Base-by-base conservation (phyloP, 306 rosid genomes). In the Rosa persica region DNA sequence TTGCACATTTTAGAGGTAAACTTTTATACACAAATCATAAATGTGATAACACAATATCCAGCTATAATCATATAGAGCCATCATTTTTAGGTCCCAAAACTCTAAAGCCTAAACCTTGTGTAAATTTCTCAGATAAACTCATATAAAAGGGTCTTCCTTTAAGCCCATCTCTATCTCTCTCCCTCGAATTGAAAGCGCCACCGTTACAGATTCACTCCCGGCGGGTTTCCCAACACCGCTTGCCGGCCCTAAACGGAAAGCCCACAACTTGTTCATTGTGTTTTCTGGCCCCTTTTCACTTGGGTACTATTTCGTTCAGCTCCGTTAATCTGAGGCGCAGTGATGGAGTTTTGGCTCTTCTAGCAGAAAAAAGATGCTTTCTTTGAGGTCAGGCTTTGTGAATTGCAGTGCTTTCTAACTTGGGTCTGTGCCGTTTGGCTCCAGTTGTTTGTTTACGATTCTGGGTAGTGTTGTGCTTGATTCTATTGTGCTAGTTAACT, bases 351-450 rank as follows among this genome's bases (percentile, higher is more conserved):
- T 76, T 66, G 70, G 74, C 71, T 73, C 73, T 55, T 57, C 40
- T 85, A 85, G 86, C 86, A 44, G 49, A 86, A 80, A 80, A 85
- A 82, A 85, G 60, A 94, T 94, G 98, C 75, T 88, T 73, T 87
- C 89, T 74, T 68, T 92, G 67, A 90, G 98, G 98, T 94, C 64
- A 80, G 87, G 79, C 25, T 81, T 78, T 44, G 51, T 38, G 23
- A 51, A 81, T 43, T 46, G 12, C 6, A 69, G 67, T 13, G 8
- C 43, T 79, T 70, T 1, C 13, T 76, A 42, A 51, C 30, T 34
- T 87, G 85, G 84, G 84, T 62, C 42, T 79, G 67, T 62, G 47
- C 74, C 8, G 23, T 52, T 51, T 78, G 20, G 38, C 39, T 42
- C 40, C 71, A 7, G 30, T 67, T 48, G 70, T 40, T 11, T 11